Percentiles rank a stretch among this genome's conserved stretches.
These are phyloP conservation scores for Tremellales sp. DNA, from an alignment of 1,284 basidiomycete genomes.

Conservation along the genomic window DNA sequence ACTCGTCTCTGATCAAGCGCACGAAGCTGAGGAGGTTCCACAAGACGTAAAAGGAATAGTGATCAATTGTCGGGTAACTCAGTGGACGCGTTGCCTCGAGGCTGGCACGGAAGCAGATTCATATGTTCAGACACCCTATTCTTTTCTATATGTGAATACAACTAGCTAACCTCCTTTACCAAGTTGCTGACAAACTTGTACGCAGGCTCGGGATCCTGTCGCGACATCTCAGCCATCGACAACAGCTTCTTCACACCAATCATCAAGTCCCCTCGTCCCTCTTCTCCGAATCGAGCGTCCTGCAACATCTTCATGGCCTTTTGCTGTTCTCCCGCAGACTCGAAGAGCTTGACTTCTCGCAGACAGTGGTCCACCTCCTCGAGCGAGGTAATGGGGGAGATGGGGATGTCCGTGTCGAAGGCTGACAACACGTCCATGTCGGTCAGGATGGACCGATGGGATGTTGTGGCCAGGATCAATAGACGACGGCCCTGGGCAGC, in stretches of 20 bases:
- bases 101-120: no score
- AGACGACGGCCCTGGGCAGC: conserved; percentile 72
- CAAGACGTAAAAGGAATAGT: not conserved
- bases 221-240: conserved; percentile 91
- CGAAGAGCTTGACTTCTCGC: conserved; percentile 78
- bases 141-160: conserved; percentile 16
- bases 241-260: conserved; percentile 94
- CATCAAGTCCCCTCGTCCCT: conserved; percentile 56
- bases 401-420: conserved; percentile 85
- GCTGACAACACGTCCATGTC: conserved; percentile 85
- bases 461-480: conserved; percentile 88
- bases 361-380: conserved; percentile 71
- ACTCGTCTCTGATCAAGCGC: no score
- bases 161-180: conserved; percentile 48
- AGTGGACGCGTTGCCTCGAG: no score
- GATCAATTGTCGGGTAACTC: no score
- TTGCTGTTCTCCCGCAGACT: conserved; percentile 56
- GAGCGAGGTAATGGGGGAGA: conserved; percentile 76
- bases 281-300: conserved; percentile 67
- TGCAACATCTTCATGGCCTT: conserved; percentile 65
- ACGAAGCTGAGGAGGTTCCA: no score
- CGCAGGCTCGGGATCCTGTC: conserved; percentile 82
- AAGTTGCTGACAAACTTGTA: conserved; percentile 68
- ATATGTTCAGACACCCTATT: no score
- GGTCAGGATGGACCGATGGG: conserved; percentile 76